Conservation (phyloP, 139 green algal genomes). For the Asterochloris sp. region DNA sequence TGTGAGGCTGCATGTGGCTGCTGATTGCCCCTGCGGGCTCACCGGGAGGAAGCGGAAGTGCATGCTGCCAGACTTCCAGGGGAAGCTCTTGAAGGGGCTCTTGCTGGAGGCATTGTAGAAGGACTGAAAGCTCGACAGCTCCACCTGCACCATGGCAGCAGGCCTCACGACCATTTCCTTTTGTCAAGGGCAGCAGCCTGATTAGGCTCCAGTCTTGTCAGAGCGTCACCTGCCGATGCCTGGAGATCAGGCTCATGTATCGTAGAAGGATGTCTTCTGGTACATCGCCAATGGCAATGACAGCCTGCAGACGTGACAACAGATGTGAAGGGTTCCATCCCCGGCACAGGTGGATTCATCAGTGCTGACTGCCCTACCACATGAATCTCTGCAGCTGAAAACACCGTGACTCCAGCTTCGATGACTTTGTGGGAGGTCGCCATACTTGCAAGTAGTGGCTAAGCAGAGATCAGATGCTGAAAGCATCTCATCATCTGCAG, state of each 20-base stretch:
- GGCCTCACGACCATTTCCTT: not conserved
- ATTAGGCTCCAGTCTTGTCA: not conserved
- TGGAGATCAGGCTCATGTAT: conserved; percentile 60
- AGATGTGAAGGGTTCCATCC: not conserved
- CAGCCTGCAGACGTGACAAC: conserved; percentile 41
- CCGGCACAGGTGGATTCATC: not conserved
- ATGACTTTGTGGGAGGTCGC: conserved; percentile 23
- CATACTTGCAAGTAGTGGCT: too few relatives aligned
- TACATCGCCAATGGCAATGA: conserved; percentile 64
- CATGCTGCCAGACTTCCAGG: conserved; percentile 68
- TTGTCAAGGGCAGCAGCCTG: not conserved
- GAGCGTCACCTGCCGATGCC: conserved; percentile 44
- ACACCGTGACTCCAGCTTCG: conserved; percentile 58
- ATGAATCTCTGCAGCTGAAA: conserved; percentile 61
- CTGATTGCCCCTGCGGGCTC: not conserved
- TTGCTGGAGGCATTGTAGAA: conserved; percentile 60
- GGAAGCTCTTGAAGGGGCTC: conserved; percentile 68
- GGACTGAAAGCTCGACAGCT: conserved; percentile 44
- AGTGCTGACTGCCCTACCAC: conserved; percentile 52
- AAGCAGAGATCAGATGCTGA: too few relatives aligned
- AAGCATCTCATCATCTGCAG: too few relatives aligned
- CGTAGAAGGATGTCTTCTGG: conserved; percentile 49
- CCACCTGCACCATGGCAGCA: conserved; percentile 37
- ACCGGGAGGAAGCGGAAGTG: conserved; percentile 74
- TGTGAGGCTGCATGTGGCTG: not conserved